A percentile compares a stretch with the other conserved stretches of the same genome.
phyloP scores from a whole-genome alignment of 768 basidiomycete species.

The Suillus clintonianus region DNA sequence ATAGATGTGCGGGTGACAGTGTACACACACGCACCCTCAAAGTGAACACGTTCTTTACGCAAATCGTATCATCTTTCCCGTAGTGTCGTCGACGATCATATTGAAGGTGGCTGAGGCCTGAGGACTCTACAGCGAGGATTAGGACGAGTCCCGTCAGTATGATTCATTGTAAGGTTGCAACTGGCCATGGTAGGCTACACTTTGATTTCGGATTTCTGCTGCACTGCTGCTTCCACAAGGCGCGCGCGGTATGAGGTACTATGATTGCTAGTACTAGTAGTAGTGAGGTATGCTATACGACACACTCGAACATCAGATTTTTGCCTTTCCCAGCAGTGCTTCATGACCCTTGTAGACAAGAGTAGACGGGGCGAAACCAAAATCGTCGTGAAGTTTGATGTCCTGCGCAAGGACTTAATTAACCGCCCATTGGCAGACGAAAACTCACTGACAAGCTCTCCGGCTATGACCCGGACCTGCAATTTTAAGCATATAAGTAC shows the following conservation, averaged over 20 bases:
- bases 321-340: slow-evolving; percentile 64
- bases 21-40: too few relatives aligned
- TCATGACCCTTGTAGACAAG: slow-evolving; percentile 72
- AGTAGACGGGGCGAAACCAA: slow-evolving; percentile 87
- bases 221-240: too few relatives aligned
- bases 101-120: too few relatives aligned
- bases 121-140: too few relatives aligned
- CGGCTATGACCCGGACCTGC: slow-evolving; percentile 81
- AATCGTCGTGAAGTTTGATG: slow-evolving; percentile 69
- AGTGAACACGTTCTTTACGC: too few relatives aligned
- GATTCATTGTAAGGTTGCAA: too few relatives aligned
- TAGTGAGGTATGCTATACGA: background rate
- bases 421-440: slow-evolving; percentile 4
- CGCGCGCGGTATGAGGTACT: background rate
- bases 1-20: too few relatives aligned
- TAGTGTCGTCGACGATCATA: too few relatives aligned
- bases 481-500: slow-evolving; percentile 10
- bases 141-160: too few relatives aligned
- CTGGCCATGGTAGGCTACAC: too few relatives aligned
- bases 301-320: slow-evolving; percentile 41
- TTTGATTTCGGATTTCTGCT: too few relatives aligned
- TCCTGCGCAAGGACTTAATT: slow-evolving; percentile 43
- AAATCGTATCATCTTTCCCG: too few relatives aligned
- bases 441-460: slow-evolving; percentile 64
- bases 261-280: background rate